These are phyloP conservation scores for Rhodotorula babjevae DNA, from an alignment of 768 basidiomycete genomes.

Conservation along the genomic window DNA sequence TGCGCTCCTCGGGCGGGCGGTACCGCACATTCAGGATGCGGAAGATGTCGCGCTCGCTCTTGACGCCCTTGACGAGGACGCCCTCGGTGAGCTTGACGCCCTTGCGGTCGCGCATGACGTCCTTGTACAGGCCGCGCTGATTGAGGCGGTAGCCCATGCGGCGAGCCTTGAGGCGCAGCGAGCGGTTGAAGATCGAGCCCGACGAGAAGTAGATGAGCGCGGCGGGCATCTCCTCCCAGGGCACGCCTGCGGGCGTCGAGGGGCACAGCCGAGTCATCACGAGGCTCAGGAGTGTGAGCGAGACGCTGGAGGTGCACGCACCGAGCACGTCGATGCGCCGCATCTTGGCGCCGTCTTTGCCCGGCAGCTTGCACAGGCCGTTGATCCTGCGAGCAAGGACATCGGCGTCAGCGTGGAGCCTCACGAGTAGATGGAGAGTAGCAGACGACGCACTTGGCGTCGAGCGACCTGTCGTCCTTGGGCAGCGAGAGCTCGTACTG, in stretches of 20 bases:
- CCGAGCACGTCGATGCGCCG: constrained; percentile 33
- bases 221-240: constrained; percentile 18
- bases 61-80: neutral
- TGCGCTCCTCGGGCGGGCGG: neutral
- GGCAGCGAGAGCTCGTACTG: constrained; percentile 36
- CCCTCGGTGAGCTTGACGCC: constrained; percentile 46
- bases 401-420: too few species aligned
- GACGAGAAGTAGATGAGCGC: constrained; percentile 32
- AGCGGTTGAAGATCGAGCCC: neutral
- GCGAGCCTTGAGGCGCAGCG: constrained; percentile 43
- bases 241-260: neutral
- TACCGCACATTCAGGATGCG: neutral
- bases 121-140: constrained; percentile 46
- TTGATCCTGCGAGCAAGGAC: constrained; percentile 23
- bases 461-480: constrained; percentile 12
- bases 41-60: constrained; percentile 25
- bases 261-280: neutral
- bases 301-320: neutral
- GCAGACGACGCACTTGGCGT: neutral
- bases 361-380: constrained; percentile 10
- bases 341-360: neutral
- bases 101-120: constrained; percentile 38
- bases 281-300: neutral
- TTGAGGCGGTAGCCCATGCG: constrained; percentile 47
- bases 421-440: rapidly evolving